Evolutionary conservation across 2,329 filamentous ascomycete genomes (phyloP).

Genomic region (Claviceps cyperi): DNA sequence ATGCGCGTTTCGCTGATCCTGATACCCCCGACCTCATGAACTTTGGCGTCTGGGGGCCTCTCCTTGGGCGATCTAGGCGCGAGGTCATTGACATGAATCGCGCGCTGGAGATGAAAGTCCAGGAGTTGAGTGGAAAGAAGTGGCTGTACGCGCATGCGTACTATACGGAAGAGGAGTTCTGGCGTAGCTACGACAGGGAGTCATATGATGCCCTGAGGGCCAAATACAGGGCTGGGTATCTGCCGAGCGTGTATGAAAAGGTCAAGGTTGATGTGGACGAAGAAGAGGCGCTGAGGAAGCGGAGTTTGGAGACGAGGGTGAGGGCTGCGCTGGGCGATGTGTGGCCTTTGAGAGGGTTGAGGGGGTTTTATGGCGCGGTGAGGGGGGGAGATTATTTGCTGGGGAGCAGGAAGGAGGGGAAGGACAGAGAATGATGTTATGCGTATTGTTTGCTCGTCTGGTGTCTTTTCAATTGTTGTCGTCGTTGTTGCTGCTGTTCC

Average conservation of each 20-base stretch:
- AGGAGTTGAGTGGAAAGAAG: conserved; percentile 51
- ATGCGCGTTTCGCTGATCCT: conserved; percentile 24
- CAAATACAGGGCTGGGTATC: conserved; percentile 42
- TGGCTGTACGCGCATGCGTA: conserved; percentile 58
- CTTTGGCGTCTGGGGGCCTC: conserved; percentile 66
- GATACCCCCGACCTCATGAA: conserved; percentile 34
- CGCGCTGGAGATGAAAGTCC: conserved; percentile 53
- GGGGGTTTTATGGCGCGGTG: conserved; percentile 30
- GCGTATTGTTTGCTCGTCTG: background rate
- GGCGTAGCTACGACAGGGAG: conserved; percentile 44
- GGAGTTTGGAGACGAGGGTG: conserved; percentile 18
- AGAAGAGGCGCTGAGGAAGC: conserved; percentile 16
- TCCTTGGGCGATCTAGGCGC: conserved; percentile 28
- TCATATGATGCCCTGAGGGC: conserved; percentile 44
- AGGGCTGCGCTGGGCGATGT: conserved; percentile 12
- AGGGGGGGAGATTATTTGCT: conserved; percentile 32
- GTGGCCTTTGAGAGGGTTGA: conserved; percentile 31
- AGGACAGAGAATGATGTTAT: conserved; percentile 12
- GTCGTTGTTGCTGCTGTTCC: background rate
- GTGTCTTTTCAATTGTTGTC: background rate
- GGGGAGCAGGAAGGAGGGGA: conserved; percentile 7
- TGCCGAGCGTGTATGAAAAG: conserved; percentile 56
- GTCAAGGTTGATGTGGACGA: conserved; percentile 35
- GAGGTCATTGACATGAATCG: conserved; percentile 55
- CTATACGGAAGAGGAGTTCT: conserved; percentile 55